Base-by-base conservation (phyloP, 1,139 yeast genomes). In the Taphrina populina region DNA sequence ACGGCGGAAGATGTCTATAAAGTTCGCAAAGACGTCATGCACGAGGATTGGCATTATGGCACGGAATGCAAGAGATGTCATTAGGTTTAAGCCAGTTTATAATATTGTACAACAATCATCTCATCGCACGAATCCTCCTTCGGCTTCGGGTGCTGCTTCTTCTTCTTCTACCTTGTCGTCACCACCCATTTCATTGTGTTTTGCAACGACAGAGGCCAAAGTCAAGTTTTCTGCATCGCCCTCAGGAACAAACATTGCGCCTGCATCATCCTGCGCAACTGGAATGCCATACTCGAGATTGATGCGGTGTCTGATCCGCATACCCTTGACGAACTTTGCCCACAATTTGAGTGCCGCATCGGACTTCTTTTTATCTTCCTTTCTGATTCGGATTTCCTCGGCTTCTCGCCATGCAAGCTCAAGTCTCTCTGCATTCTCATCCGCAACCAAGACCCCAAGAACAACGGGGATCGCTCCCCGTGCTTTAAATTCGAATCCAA, bases 371-470 rank as follows among this genome's bases (percentile, higher is more conserved):
- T 76, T 71, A 54, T 72, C 73, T 29, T 73, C 74, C 41, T 80
- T 57, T 32, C 49, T 81, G 11, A 69, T 69, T 43, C 74, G 76
- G 57, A 81, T 85, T 54, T 75, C 75, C 52, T 82, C 83, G 43
- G 70, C 65, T 43, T 88, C 78, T 5, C 78, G 78, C 43, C 82
- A 73, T 0, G 83, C 81, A 0, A 75, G 71, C 30, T 72, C 65
- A n/a, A 88, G 75, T 0, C 95, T 95, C 39, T 85, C 94, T 59
- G 74, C 73, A 62, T 72, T 80, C 63, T 83, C 83, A 30, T 66
- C 65, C 3, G 84, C 83, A 3, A 90, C 81, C 1, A 92, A 83
- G 23, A 88, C 78, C 1, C 98, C 98, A 2, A 83, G 82, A 53
- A 82, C 79, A 57, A 75, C 73, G 0, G 95, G 94, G 15, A 80